phyloP scores from a whole-genome alignment of 2,329 filamentous ascomycete genomes.

The Sclerotinia sclerotiorum region DNA sequence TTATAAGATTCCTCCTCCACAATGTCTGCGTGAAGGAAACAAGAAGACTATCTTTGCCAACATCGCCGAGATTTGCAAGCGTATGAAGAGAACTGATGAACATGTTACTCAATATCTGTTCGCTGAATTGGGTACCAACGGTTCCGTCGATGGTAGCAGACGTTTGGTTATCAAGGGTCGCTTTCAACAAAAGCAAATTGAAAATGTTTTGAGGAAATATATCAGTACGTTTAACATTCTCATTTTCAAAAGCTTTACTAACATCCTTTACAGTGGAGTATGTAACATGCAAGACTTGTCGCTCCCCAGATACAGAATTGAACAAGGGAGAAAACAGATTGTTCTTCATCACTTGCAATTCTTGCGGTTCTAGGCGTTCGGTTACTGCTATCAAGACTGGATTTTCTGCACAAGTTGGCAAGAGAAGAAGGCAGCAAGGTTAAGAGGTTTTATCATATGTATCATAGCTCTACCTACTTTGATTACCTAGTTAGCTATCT shows the following conservation, averaged over 20 bases:
- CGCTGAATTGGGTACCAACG: conserved; percentile 95
- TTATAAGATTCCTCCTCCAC: conserved; percentile 98
- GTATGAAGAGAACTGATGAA: conserved; percentile 98
- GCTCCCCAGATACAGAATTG: conserved; percentile 89
- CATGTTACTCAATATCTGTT: conserved; percentile 97
- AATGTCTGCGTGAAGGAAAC: conserved; percentile 99
- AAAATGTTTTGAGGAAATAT: conserved; percentile 94
- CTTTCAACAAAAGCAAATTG: conserved; percentile 99
- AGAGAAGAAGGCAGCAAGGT: conserved; percentile 91
- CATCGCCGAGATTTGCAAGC: conserved; percentile 97
- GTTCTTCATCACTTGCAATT: conserved; percentile 98
- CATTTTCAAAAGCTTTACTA: conserved; percentile 35
- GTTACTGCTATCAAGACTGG: conserved; percentile 99
- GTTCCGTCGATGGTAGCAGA: conserved; percentile 89
- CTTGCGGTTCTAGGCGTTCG: conserved; percentile 76
- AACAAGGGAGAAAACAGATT: conserved; percentile 99
- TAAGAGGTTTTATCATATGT: conserved; percentile 48
- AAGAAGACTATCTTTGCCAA: conserved; percentile 99
- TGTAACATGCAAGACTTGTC: conserved; percentile 98
- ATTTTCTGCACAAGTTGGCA: conserved; percentile 99
- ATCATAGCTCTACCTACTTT: too few species aligned
- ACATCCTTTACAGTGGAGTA: conserved; percentile 66
- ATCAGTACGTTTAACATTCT: conserved; percentile 65
- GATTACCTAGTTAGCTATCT: too few species aligned
- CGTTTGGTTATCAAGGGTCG: conserved; percentile 98